Evolutionary conservation across 192 early-diverging fungal species (phyloP).

Genomic region (Coemansia sp.): DNA sequence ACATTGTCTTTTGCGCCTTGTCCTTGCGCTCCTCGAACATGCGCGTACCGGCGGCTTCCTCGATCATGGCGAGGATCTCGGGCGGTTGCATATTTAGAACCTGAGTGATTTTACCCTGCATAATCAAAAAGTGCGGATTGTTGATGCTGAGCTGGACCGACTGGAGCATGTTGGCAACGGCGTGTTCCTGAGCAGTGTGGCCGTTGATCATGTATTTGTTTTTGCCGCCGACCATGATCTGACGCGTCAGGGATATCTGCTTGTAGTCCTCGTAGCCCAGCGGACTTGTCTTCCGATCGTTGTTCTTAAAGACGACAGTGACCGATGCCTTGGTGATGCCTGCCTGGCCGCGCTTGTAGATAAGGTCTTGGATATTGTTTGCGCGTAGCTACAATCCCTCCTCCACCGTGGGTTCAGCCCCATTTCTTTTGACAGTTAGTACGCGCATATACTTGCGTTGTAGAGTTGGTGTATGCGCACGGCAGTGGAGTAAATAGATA

Average conservation of each 20-base stretch:
- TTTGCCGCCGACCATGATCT: slow-evolving; percentile 87
- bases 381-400: slow-evolving; percentile 71
- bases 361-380: slow-evolving; percentile 89
- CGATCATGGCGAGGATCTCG: slow-evolving; percentile 97
- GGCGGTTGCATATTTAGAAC: slow-evolving; percentile 99
- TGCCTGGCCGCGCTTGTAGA: slow-evolving; percentile 99
- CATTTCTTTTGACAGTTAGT: background rate
- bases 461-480: background rate
- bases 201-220: slow-evolving; percentile 99
- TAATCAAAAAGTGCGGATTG: slow-evolving; percentile 99
- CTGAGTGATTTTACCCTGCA: slow-evolving; percentile 99
- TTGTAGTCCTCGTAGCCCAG: slow-evolving; percentile 84
- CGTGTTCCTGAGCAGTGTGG: slow-evolving; percentile 84
- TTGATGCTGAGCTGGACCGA: slow-evolving; percentile 99
- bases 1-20: slow-evolving; percentile 91
- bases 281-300: slow-evolving; percentile 80
- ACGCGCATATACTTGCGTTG: background rate
- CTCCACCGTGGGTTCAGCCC: background rate
- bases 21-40: slow-evolving; percentile 99
- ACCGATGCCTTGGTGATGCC: slow-evolving; percentile 98
- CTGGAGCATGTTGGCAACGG: slow-evolving; percentile 91
- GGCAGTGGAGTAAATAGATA: background rate
- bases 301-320: slow-evolving; percentile 95
- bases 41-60: slow-evolving; percentile 97
- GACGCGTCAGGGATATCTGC: slow-evolving; percentile 93